Conservation (phyloP, 768 basidiomycete genomes). For the Steccherinum ochraceum region DNA sequence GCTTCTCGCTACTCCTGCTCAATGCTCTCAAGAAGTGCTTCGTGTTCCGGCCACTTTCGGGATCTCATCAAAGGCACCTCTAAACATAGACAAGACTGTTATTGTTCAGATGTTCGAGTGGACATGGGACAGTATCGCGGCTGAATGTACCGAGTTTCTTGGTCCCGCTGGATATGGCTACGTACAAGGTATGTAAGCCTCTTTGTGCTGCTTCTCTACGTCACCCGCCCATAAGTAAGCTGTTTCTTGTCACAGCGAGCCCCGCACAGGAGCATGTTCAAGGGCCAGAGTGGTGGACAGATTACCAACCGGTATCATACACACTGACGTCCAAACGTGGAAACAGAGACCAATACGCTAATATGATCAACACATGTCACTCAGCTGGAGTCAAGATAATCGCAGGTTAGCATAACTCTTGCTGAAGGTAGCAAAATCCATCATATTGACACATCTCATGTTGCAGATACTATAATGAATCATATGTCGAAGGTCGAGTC, state of each 20-base stretch:
- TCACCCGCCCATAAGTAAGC: not conserved
- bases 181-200: slow-evolving; percentile 44
- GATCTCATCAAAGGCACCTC: no score
- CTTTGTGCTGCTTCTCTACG: not conserved
- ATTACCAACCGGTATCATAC: slow-evolving; percentile 67
- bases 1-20: no score
- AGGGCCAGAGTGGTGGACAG: slow-evolving; percentile 68
- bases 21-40: no score
- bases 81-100: slow-evolving; percentile 38
- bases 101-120: slow-evolving; percentile 72
- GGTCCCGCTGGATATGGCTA: slow-evolving; percentile 67
- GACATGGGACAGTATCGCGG: slow-evolving; percentile 46
- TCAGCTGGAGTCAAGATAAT: slow-evolving; percentile 33
- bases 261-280: slow-evolving; percentile 53
- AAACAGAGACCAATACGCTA: slow-evolving; percentile 41
- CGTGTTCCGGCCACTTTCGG: no score
- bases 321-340: slow-evolving; percentile 62
- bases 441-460: not conserved
- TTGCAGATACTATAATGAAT: slow-evolving; percentile 49
- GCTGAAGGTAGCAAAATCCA: not conserved
- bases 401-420: slow-evolving; percentile 25
- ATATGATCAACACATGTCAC: slow-evolving; percentile 34
- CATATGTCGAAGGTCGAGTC: slow-evolving; percentile 53
- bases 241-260: slow-evolving; percentile 24
- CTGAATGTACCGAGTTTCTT: slow-evolving; percentile 59